Base-by-base conservation (phyloP, 257 asterid genomes). In the Petunia axillaris region DNA sequence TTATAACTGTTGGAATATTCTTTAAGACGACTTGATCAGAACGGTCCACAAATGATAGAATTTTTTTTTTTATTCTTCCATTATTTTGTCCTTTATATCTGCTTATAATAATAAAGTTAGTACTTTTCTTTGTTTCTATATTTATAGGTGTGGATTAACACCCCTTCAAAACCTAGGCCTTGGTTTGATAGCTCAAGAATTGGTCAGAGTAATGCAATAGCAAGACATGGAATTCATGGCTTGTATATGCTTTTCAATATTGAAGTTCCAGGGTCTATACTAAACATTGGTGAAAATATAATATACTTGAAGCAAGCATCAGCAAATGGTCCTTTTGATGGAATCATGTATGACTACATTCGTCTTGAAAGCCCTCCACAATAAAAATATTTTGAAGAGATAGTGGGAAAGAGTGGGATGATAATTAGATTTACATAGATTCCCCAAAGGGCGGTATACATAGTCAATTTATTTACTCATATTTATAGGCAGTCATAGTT, bases 141-240 rank as follows among this genome's bases (percentile, higher is more conserved):
- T 39, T 14, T 81, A 2, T 67, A 92, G 95, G 89, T 93, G 60
- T 52, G 91, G 84, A 65, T 90, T 36, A 94, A 94, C 79, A 39
- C 81, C 41, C 86, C 75, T 1, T 1, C 62, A 3, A 50, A 8
- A n/a, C 46, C 38, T 5, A 40, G 5, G 6, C 88, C 91, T 63
- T 87, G 67, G 62, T 89, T 92, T 40, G 82, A 90, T 4, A 89
- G 93, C 0, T 81, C 85, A 14, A 41, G 39, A 40, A 85, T 90
- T 48, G 98, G 97, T 1, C 76, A 66, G 74, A 97, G 92, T 83
- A 94, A 94, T 14, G 88, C 88, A 1, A 94, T 94, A 9, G 97
- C 98, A 6, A 89, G 98, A 55, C 98, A 94, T 80, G 98, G 97
- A n/a, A 87, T 84, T 75, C 98, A 94, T 75, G 98, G 98, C 6